Conservation (phyloP, 768 basidiomycete genomes). For the Lactarius hengduanensis region DNA sequence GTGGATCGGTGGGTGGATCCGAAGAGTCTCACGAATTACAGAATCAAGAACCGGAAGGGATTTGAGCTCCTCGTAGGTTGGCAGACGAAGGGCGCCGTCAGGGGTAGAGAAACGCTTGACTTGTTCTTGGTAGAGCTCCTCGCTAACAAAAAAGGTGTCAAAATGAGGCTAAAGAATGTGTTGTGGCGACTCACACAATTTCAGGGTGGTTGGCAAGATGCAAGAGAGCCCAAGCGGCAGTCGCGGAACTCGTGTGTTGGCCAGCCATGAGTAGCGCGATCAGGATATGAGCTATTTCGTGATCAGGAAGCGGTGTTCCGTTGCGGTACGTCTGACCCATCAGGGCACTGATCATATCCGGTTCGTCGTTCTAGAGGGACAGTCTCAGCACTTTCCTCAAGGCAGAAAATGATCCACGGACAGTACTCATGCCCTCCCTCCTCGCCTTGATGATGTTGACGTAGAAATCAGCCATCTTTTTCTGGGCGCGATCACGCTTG, state of each 20-base stretch:
- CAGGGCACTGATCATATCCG: slow-evolving; percentile 92
- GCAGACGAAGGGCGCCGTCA: slow-evolving; percentile 74
- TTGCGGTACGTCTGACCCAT: slow-evolving; percentile 80
- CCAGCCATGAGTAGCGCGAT: slow-evolving; percentile 99
- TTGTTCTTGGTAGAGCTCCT: slow-evolving; percentile 88
- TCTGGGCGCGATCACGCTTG: slow-evolving; percentile 83
- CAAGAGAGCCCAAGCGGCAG: slow-evolving; percentile 86
- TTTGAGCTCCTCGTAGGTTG: slow-evolving; percentile 86
- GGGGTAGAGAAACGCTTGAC: slow-evolving; percentile 73
- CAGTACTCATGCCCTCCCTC: slow-evolving; percentile 46
- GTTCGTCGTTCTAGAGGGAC: slow-evolving; percentile 52
- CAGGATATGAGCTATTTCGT: slow-evolving; percentile 97
- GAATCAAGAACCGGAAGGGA: slow-evolving; percentile 81
- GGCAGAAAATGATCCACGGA: slow-evolving; percentile 32
- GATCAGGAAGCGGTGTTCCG: slow-evolving; percentile 74
- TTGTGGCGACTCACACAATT: slow-evolving; percentile 56
- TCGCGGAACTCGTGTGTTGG: slow-evolving; percentile 95
- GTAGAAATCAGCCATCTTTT: slow-evolving; percentile 93
- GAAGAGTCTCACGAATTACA: slow-evolving; percentile 90
- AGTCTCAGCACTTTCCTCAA: slow-evolving; percentile 15
- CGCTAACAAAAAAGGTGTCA: slow-evolving; percentile 42
- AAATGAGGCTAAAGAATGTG: slow-evolving; percentile 8
- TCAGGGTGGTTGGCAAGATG: slow-evolving; percentile 78
- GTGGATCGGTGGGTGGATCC: slow-evolving; percentile 94
- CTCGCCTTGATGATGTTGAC: slow-evolving; percentile 80